These are phyloP conservation scores for Mentha longifolia DNA, from an alignment of 257 asterid species.

Conservation along the genomic window DNA sequence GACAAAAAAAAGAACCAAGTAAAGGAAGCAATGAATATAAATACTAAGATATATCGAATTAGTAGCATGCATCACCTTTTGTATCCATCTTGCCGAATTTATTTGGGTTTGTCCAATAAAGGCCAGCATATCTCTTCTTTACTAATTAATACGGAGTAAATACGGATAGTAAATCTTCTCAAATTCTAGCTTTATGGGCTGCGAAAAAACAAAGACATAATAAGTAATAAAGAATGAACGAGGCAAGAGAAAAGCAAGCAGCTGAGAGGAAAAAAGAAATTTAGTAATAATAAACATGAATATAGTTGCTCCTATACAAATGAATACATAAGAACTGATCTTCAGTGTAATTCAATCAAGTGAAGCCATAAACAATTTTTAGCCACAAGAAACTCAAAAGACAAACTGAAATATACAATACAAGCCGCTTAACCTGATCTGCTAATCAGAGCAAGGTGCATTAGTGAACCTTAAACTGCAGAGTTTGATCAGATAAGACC, in stretches of 20 bases:
- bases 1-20: conserved; percentile 5
- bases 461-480: neutral
- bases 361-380: too few relatives aligned
- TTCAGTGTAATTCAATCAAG: conserved; percentile 25
- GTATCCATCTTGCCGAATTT: conserved; percentile 98
- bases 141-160: conserved; percentile 85
- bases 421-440: conserved; percentile 15
- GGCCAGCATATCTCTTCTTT: conserved; percentile 99
- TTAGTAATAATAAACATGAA: conserved; percentile 16
- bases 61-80: conserved; percentile 71
- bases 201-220: conserved; percentile 26
- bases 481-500: conserved; percentile 25
- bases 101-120: conserved; percentile 92
- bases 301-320: neutral
- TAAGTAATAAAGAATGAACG: conserved; percentile 1
- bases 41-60: conserved; percentile 15
- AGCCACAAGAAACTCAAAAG: too few relatives aligned
- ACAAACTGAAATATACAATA: too few relatives aligned
- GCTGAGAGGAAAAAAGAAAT: neutral
- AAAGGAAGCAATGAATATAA: conserved; percentile 20
- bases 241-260: conserved; percentile 9
- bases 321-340: conserved; percentile 11
- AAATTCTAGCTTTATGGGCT: conserved; percentile 97
- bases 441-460: conserved; percentile 17
- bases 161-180: conserved; percentile 97